Base-by-base conservation (phyloP, 148 eudicot genomes). In the Cornus kousa region DNA sequence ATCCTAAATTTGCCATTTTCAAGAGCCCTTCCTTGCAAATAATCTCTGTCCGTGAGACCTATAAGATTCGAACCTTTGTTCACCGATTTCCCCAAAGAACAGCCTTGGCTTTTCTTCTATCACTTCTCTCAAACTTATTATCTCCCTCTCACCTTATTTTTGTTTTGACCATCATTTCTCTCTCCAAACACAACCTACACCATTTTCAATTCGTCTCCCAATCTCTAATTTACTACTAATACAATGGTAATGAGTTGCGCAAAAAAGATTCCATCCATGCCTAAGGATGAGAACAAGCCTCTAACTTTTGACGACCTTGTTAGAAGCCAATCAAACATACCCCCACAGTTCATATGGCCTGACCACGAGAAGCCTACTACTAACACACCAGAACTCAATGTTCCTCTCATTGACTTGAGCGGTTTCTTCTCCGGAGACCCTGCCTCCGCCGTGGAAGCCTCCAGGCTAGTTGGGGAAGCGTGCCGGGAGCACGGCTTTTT, bases 401-500 rank as follows among this genome's bases (percentile, higher is more conserved):
- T 88, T 9, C 93, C 93, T 0, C 73, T 83, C 9, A 19, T 90
- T 13, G 88, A 90, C 86, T 35, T 90, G 7, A 72, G 77, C 37
- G 86, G 85, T 16, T 86, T 88, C 70, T 80, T 88, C 35, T 79
- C 88, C 9, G 91, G 87, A n/a, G 80, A 89, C 77, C 22, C 71
- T 0, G 23, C 35, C 0, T 79, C 84, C 43, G 67, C 81, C 33
- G 14, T 31, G 32, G 77, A 75, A 55, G 89, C 87, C 0, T 83
- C 88, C 16, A 71, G 80, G 73, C 77, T 80, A 2, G 85, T 87
- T 0, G 88, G 85, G 9, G 79, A 87, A 69, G 91, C 93, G 0
- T 90, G 93, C 73, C 55, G 19, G 12, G 80, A 87, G 59, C 93
- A 88, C 43, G 91, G 93, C 0, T 90, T 90, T 78, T 90, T 90